These are phyloP conservation scores for Claviceps fusiformis DNA, from an alignment of 2,329 filamentous ascomycete species.

Conservation along the genomic window DNA sequence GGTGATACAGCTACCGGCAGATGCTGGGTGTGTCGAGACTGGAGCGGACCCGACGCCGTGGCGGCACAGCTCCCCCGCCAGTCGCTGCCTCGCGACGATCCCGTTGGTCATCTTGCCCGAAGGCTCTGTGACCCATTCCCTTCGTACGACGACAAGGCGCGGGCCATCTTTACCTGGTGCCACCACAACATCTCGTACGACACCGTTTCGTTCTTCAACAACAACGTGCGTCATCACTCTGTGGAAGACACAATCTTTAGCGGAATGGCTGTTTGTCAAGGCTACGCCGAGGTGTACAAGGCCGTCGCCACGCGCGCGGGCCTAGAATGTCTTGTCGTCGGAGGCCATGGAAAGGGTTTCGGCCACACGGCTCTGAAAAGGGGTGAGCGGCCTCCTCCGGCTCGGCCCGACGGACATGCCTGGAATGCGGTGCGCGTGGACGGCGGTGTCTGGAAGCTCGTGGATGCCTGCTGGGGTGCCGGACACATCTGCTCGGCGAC, in stretches of 20 bases:
- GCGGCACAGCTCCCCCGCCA: constrained; percentile 64
- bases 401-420: constrained; percentile 55
- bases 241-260: constrained; percentile 60
- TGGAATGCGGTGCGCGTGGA: constrained; percentile 93
- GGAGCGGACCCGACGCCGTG: constrained; percentile 65
- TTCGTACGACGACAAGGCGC: constrained; percentile 78
- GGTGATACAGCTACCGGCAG: constrained; percentile 10
- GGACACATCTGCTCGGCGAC: constrained; percentile 45
- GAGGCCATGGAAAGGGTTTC: constrained; percentile 77
- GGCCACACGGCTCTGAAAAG: constrained; percentile 51
- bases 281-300: constrained; percentile 74
- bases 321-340: constrained; percentile 60
- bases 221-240: constrained; percentile 50
- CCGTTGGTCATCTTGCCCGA: constrained; percentile 61
- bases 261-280: constrained; percentile 80
- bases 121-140: constrained; percentile 67
- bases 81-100: constrained; percentile 50
- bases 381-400: constrained; percentile 52
- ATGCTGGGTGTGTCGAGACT: constrained; percentile 83
- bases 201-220: constrained; percentile 61
- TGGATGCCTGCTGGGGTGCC: constrained; percentile 90
- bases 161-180: constrained; percentile 87
- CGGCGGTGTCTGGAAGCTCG: constrained; percentile 74
- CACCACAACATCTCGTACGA: constrained; percentile 91
- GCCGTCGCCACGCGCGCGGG: constrained; percentile 68